Percentiles rank a stretch among this genome's conserved stretches.
Evolutionary conservation across 257 asterid species (phyloP).

Genomic region (Leonotis leonurus): DNA sequence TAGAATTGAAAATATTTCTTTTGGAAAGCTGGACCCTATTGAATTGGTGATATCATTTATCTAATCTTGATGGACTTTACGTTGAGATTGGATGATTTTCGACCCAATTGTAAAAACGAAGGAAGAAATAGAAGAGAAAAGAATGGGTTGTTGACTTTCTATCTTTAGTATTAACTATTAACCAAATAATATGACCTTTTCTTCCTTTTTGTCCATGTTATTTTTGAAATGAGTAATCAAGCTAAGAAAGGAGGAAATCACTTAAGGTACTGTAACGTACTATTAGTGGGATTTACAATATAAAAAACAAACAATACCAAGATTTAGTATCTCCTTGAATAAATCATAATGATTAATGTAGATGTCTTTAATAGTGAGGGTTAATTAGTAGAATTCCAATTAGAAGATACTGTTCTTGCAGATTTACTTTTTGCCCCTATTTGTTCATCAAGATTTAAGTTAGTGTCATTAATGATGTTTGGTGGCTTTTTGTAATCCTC

Average conservation of each 20-base stretch:
- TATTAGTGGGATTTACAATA: too few relatives aligned
- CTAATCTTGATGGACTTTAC: background rate
- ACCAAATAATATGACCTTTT: background rate
- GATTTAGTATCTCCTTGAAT: too few relatives aligned
- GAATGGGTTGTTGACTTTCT: conserved; percentile 6
- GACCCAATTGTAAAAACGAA: background rate
- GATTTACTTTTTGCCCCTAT: too few relatives aligned
- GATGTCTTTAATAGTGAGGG: too few relatives aligned
- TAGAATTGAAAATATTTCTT: background rate
- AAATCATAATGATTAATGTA: too few relatives aligned
- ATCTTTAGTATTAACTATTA: background rate
- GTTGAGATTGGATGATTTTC: background rate
- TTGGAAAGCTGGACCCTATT: background rate
- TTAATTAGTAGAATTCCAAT: too few relatives aligned
- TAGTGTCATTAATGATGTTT: conserved; percentile 8
- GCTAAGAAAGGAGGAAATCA: too few relatives aligned
- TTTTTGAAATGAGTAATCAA: background rate
- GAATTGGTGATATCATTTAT: background rate
- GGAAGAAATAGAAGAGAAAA: background rate
- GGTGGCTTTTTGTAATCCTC: conserved; percentile 22
- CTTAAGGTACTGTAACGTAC: too few relatives aligned
- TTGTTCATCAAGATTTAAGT: too few relatives aligned
- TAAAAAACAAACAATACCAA: too few relatives aligned
- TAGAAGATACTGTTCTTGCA: too few relatives aligned
- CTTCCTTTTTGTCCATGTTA: background rate